A percentile compares a stretch with the other conserved stretches of the same genome.
phyloP scores from a whole-genome alignment of 108 stramenopile genomes.

The Cyclostephanos tholiformis region DNA sequence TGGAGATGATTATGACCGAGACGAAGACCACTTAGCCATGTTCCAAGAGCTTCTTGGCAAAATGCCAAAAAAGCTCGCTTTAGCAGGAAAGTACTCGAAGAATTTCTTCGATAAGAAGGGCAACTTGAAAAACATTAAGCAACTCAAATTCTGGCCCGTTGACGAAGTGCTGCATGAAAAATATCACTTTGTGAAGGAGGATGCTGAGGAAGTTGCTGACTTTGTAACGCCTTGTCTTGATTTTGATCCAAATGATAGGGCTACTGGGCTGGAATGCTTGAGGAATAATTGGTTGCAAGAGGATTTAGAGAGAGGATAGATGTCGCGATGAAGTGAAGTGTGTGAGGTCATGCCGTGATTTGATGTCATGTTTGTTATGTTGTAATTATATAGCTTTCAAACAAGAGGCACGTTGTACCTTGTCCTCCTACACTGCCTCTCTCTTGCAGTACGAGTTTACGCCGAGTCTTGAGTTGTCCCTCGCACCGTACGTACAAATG shows the following conservation, averaged over 20 bases:
- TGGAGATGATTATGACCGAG: conserved; percentile 91
- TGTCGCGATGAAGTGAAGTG: conserved; percentile 8
- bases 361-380: too few species aligned
- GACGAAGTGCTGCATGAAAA: conserved; percentile 92
- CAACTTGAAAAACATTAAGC: conserved; percentile 95
- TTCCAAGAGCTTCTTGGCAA: conserved; percentile 97
- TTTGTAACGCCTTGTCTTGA: conserved; percentile 87
- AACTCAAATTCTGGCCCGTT: conserved; percentile 97
- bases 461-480: too few species aligned
- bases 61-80: conserved; percentile 91
- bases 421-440: too few species aligned
- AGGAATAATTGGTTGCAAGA: conserved; percentile 83
- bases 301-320: conserved; percentile 28
- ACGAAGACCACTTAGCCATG: conserved; percentile 99
- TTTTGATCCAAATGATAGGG: conserved; percentile 83
- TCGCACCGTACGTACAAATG: too few species aligned
- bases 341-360: too few species aligned
- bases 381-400: too few species aligned
- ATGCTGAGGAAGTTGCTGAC: conserved; percentile 83
- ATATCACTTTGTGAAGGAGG: conserved; percentile 82
- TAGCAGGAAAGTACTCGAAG: conserved; percentile 89
- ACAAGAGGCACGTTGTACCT: too few species aligned
- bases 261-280: conserved; percentile 83
- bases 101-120: conserved; percentile 97
- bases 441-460: too few species aligned